Base-by-base conservation (phyloP, 805 yeast genomes). In the Candida yuanshanica region DNA sequence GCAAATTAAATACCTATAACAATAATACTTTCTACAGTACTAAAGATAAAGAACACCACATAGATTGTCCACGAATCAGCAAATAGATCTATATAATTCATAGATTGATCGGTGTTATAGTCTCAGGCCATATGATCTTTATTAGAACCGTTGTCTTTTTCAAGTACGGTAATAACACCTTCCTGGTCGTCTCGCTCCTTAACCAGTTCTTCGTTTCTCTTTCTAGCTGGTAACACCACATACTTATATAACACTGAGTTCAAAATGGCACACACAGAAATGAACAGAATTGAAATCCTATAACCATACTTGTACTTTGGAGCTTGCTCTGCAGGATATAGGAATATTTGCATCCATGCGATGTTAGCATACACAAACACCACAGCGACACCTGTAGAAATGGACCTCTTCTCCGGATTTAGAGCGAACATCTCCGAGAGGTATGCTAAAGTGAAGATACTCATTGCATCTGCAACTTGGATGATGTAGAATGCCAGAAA, bases 291-390 rank as follows among this genome's bases (percentile, higher is more conserved):
- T 6, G 25, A 33, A 21, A 12, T 8, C 13, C 38, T 41, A 50
- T 49, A 69, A 23, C 73, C 74, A 48, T 65, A 67, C 38, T 63
- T 55, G 53, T 49, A 69, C 17, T 66, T 49, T 9, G 74, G 74
- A 2, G 71, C 66, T 42, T 68, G 70, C 9, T 59, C 63, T 1
- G 74, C 68, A 37, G 64, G 64, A 72, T 72, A 69, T 12, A 69
- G 68, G 40, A 64, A 51, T 10, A 42, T 55, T 0, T 68, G 52
- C 39, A 64, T 59, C 66, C 70, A 69, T 1, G 74, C 73, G 13
- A 69, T 66, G 10, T 69, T 60, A 13, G 66, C 61, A 48, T 69
- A 71, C 9, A 72, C 69, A 33, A 68, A 44, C 11, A 64, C 63
- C 47, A 68, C 68, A 64, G 67, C 64, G 12, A 59, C 46, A 16